Conservation (phyloP, 208 protist species). For the Sergeia podlipaevii region DNA sequence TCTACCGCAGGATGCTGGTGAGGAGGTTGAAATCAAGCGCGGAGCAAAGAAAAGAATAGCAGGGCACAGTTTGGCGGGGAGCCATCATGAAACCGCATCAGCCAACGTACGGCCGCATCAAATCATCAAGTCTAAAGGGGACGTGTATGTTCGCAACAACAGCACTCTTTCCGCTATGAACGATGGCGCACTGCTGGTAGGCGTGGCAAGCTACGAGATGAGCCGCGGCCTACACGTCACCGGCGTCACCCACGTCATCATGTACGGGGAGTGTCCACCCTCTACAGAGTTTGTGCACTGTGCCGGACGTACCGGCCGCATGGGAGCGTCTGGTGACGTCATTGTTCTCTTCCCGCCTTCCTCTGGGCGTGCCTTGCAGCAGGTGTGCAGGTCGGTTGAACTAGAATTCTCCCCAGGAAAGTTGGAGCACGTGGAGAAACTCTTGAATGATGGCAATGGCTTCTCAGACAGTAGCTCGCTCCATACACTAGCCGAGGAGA, state of each 20-base stretch:
- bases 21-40: not conserved
- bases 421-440: conserved; percentile 48
- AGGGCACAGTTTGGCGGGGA: not conserved
- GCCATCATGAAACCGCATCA: not conserved
- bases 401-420: conserved; percentile 58
- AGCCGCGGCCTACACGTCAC: conserved; percentile 83
- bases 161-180: conserved; percentile 63
- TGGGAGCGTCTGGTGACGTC: conserved; percentile 77
- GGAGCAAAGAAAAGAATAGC: not conserved
- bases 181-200: conserved; percentile 54
- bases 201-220: conserved; percentile 55
- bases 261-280: conserved; percentile 66
- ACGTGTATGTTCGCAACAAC: conserved; percentile 78
- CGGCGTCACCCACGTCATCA: conserved; percentile 75
- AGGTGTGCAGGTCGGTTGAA: conserved; percentile 70
- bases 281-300: conserved; percentile 79
- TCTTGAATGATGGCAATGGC: conserved; percentile 16
- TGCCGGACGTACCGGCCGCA: conserved; percentile 82
- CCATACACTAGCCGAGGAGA: conserved; percentile 9
- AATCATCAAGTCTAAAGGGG: conserved; percentile 30
- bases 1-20: not conserved
- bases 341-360: conserved; percentile 71
- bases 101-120: conserved; percentile 29
- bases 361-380: conserved; percentile 62
- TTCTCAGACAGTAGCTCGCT: not conserved